Conservation (phyloP, 495 filamentous ascomycete genomes). For the Hypoxylon lienhwacheense region DNA sequence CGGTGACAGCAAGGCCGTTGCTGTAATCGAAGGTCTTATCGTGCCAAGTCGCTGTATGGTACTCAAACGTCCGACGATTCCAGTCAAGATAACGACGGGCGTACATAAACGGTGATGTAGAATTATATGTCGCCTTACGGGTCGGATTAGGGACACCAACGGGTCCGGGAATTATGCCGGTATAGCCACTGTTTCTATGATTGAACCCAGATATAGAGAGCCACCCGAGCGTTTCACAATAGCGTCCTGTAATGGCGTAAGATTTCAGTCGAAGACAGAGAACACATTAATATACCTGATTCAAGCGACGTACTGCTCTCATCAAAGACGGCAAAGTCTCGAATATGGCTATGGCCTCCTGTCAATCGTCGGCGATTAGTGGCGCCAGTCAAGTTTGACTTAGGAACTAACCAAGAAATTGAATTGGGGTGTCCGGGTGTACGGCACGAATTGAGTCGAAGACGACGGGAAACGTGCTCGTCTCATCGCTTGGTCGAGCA, state of each 20-base stretch:
- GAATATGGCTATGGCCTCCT: constrained; percentile 76
- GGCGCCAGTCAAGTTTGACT: neutral
- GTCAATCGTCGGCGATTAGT: neutral
- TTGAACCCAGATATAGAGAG: constrained; percentile 72
- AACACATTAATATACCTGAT: constrained; percentile 51
- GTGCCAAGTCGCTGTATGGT: constrained; percentile 65
- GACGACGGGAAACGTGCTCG: constrained; percentile 56
- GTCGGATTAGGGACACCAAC: constrained; percentile 51
- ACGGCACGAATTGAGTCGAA: constrained; percentile 66
- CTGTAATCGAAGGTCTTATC: constrained; percentile 64
- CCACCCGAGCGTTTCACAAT: constrained; percentile 87
- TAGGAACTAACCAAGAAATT: constrained; percentile 62
- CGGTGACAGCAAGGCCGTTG: constrained; percentile 66
- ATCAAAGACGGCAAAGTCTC: constrained; percentile 76
- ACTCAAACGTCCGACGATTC: constrained; percentile 75
- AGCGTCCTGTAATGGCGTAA: constrained; percentile 53
- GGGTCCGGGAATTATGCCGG: constrained; percentile 38
- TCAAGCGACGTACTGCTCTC: constrained; percentile 69
- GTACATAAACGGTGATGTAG: constrained; percentile 50
- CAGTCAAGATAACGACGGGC: constrained; percentile 81
- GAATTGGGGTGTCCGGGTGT: constrained; percentile 71
- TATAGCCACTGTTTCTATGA: constrained; percentile 33
- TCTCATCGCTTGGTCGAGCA: constrained; percentile 57
- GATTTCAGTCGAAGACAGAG: neutral
- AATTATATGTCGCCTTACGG: constrained; percentile 40